Evolutionary conservation across 2,329 filamentous ascomycete species (phyloP), one percentile per base, ranked within the genome.

Genomic region (Cytospora leucostoma): DNA sequence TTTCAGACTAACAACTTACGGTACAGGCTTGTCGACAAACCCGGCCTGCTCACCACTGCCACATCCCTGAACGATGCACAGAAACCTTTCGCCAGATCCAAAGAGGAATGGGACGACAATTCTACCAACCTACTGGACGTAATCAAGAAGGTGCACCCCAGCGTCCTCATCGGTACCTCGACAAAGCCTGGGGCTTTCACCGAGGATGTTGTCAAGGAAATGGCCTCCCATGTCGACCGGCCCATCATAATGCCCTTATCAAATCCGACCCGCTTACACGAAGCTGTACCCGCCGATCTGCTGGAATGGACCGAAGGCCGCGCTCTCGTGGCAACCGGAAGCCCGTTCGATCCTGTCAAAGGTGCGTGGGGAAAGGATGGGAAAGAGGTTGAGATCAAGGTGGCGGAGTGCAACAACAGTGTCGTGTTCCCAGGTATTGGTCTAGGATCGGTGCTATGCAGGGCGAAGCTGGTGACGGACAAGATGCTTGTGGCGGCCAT

Each of bases 331-430:
- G 91, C 93, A 0, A 96, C 93, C 0, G 93, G 93, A 5, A 92
- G 88, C 10, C 92, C 93, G 0, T 96, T 96, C 72, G 82, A 84
- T 1, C 88, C 92, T 0, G 91, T 95, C 15, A 83, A 84, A 57
- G 84, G 82, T 0, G 79, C 82, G 1, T 86, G 83, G 80, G 82
- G 80, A 2, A n/a, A 71, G 0, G 73, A 77, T 11, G 82, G 80
- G 0, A 59, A 71, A 0, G 79, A 83, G 8, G 64, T 81, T 1
- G 74, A 75, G 66, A 78, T 83, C 63, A 75, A 81, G 34, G 72
- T 83, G 71, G 91, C 91, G 32, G 92, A 96, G 75, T 96, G 93
- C 77, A 96, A 96, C 77, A 96, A 96, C 76, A 90, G 87, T 0
- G 90, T 91, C 38, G 89, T 89, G 17, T 96, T 96, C 74, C 92